A percentile compares a stretch with the other conserved stretches of the same genome.
phyloP scores from a whole-genome alignment of 1,284 basidiomycete genomes.

The Cutaneotrichosporon mucoides region DNA sequence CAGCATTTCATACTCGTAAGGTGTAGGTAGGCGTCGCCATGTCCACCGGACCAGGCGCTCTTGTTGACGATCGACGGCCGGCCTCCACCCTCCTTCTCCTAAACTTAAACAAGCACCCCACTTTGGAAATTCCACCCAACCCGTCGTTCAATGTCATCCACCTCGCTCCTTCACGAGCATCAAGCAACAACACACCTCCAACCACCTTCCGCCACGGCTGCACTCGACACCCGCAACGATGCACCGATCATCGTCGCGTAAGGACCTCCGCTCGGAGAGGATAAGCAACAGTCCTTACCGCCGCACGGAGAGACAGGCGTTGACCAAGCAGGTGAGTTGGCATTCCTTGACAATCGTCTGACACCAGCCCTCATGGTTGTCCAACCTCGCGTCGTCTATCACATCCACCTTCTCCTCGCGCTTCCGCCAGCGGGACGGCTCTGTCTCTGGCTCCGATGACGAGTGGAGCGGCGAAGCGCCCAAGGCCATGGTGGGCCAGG shows the following conservation, averaged over 20 bases:
- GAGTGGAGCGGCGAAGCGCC: conserved; percentile 39
- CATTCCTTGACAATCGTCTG: background rate
- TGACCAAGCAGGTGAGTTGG: background rate
- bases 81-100: too few relatives aligned
- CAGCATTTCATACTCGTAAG: too few relatives aligned
- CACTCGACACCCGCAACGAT: conserved; percentile 11
- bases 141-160: too few relatives aligned
- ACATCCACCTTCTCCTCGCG: conserved; percentile 30
- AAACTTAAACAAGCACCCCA: too few relatives aligned
- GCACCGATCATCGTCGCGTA: conserved; percentile 35
- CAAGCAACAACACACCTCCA: too few relatives aligned
- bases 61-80: too few relatives aligned
- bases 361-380: conserved; percentile 1
- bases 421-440: conserved; percentile 22
- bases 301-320: background rate
- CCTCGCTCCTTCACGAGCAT: too few relatives aligned
- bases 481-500: conserved; percentile 25
- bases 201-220: background rate
- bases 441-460: conserved; percentile 43
- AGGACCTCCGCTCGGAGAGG: conserved; percentile 30
- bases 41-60: too few relatives aligned
- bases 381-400: conserved; percentile 14
- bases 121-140: too few relatives aligned
- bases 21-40: too few relatives aligned
- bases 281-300: conserved; percentile 30